Percentiles rank a stretch among this genome's conserved stretches.
phyloP scores from a whole-genome alignment of 306 rosid species.

The Glycine tomentella region DNA sequence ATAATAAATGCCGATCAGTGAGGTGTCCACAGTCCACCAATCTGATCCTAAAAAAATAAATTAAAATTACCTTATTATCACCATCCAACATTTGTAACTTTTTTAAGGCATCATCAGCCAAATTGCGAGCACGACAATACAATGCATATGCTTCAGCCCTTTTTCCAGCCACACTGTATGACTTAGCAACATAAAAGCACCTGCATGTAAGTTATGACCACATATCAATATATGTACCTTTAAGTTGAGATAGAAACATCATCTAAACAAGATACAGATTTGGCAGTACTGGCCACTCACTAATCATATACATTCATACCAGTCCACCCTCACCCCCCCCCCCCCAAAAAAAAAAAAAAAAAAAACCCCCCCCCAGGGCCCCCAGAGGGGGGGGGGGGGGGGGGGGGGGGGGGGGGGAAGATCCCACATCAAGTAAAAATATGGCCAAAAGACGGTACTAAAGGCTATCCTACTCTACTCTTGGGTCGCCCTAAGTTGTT shows the following conservation, averaged over 20 bases:
- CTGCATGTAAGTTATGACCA: slow-evolving; percentile 44
- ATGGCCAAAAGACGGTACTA: no score
- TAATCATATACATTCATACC: no score
- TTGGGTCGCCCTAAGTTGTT: no score
- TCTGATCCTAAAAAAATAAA: slow-evolving; percentile 19
- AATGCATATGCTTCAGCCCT: slow-evolving; percentile 93
- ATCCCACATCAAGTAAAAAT: no score
- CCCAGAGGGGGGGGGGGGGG: no score
- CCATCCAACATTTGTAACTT: slow-evolving; percentile 49
- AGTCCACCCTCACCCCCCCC: no score
- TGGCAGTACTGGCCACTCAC: slow-evolving; percentile 26
- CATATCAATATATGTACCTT: neutral
- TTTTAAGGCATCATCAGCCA: slow-evolving; percentile 58
- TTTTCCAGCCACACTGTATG: slow-evolving; percentile 91
- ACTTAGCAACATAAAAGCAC: slow-evolving; percentile 93
- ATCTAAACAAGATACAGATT: slow-evolving; percentile 12
- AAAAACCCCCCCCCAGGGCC: no score
- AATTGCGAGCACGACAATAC: slow-evolving; percentile 68
- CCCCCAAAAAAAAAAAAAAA: no score
- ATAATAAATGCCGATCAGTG: neutral
- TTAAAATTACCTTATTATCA: slow-evolving; percentile 48
- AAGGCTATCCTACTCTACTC: no score
- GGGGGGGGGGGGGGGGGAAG: no score
- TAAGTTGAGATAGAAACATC: slow-evolving; percentile 13
- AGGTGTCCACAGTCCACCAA: slow-evolving; percentile 2